Percentiles rank a stretch among this genome's conserved stretches.
Conservation (phyloP, 352 stramenopile genomes). For the Phytophthora meadii region DNA sequence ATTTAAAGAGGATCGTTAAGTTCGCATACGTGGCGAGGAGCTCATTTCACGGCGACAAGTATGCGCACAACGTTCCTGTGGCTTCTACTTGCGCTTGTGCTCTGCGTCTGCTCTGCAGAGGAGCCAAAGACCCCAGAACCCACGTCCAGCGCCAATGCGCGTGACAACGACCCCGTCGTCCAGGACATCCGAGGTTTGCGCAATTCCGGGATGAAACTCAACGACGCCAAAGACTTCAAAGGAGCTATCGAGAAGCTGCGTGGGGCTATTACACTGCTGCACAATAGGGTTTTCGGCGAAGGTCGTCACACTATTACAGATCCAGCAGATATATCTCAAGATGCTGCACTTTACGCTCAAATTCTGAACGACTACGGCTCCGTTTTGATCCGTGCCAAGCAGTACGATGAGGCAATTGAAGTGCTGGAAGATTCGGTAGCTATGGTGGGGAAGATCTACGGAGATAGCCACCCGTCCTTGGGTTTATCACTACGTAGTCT, state of each 20-base stretch:
- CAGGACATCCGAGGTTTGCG: slow-evolving; percentile 69
- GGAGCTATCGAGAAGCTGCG: slow-evolving; percentile 69
- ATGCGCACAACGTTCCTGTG: slow-evolving; percentile 29
- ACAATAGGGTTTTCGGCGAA: slow-evolving; percentile 74
- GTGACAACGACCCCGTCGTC: slow-evolving; percentile 73
- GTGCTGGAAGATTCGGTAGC: slow-evolving; percentile 78
- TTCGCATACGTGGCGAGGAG: slow-evolving; percentile 22
- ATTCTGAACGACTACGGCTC: slow-evolving; percentile 84
- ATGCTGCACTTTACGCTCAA: slow-evolving; percentile 80
- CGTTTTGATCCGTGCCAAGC: slow-evolving; percentile 72
- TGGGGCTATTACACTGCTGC: slow-evolving; percentile 67
- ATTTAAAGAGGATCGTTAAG: slow-evolving; percentile 13
- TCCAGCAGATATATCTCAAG: slow-evolving; percentile 61
- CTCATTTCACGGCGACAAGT: slow-evolving; percentile 19
- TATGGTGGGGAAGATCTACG: slow-evolving; percentile 82
- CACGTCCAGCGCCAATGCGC: slow-evolving; percentile 35
- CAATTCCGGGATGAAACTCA: slow-evolving; percentile 79
- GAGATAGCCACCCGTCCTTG: slow-evolving; percentile 80
- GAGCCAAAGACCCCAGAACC: slow-evolving; percentile 19
- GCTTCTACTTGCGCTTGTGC: slow-evolving; percentile 30
- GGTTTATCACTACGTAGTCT: slow-evolving; percentile 78
- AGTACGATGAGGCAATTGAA: slow-evolving; percentile 80
- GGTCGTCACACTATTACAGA: slow-evolving; percentile 57
- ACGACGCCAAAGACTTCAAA: slow-evolving; percentile 65
- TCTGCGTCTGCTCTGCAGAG: slow-evolving; percentile 4